These are phyloP conservation scores for Polyporus arcularius DNA, from an alignment of 768 basidiomycete genomes.

Conservation along the genomic window DNA sequence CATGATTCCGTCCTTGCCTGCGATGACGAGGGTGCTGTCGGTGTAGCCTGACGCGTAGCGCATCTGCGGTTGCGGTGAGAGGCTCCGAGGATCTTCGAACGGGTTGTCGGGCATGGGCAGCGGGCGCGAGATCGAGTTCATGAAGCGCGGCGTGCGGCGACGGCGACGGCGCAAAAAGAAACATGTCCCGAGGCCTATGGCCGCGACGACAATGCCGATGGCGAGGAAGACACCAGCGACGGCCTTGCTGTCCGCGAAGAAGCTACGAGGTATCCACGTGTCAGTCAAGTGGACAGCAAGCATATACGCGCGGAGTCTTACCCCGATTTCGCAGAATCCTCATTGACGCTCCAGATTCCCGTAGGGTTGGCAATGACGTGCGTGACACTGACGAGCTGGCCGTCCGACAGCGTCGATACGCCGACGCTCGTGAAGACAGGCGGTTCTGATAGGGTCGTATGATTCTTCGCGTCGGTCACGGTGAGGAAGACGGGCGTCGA, in stretches of 20 bases:
- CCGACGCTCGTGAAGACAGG: slow-evolving; percentile 47
- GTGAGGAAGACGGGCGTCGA: slow-evolving; percentile 45
- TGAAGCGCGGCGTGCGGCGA: slow-evolving; percentile 23
- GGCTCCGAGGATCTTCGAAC: slow-evolving; percentile 36
- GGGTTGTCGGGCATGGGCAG: slow-evolving; percentile 32
- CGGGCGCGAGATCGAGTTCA: slow-evolving; percentile 24
- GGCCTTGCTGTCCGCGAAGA: slow-evolving; percentile 67
- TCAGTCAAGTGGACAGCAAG: neutral
- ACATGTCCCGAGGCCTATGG: slow-evolving; percentile 42
- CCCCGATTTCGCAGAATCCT: slow-evolving; percentile 15
- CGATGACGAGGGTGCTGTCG: slow-evolving; percentile 13
- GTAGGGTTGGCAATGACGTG: slow-evolving; percentile 56
- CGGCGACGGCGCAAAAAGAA: slow-evolving; percentile 44
- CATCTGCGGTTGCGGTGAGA: slow-evolving; percentile 22
- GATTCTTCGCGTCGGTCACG: slow-evolving; percentile 40
- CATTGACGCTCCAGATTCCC: slow-evolving; percentile 30
- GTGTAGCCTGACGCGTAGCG: slow-evolving; percentile 17
- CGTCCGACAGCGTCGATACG: slow-evolving; percentile 47
- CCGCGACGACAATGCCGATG: slow-evolving; percentile 57
- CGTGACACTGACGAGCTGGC: slow-evolving; percentile 48
- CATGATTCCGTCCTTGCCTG: neutral
- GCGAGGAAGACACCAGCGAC: slow-evolving; percentile 76
- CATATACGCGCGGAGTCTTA: slow-evolving; percentile 11
- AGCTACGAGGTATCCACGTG: slow-evolving; percentile 37
- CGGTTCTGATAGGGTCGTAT: slow-evolving; percentile 43